Evolutionary conservation across 345 rosid genomes (phyloP), one percentile per base, ranked within the genome.

Genomic region (Hypericum androsaemum): DNA sequence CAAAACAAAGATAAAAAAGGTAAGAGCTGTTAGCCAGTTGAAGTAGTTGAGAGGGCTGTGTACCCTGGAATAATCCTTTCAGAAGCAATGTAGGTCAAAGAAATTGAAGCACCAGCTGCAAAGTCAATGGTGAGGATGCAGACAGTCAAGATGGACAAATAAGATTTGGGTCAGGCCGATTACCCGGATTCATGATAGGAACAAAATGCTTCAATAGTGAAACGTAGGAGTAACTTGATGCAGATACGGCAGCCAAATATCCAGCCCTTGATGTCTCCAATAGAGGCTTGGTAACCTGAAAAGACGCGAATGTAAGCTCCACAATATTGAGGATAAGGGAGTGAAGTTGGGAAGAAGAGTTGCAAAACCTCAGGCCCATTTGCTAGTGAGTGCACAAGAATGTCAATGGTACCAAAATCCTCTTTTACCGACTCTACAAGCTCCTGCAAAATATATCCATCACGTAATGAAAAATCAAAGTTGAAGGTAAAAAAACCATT

Each of bases 221-320:
- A 64, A 92, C 73, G 39, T 76, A 85, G 5, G 98, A 92, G 72
- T 85, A 92, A 69, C 97, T 92, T 53, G 98, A 88, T 49, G 95
- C 97, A 60, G 97, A 92, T 0, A 92, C 50, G 37, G 97, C 95
- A 8, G 97, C 95, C 32, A 92, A 88, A 61, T 92, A 88, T 44
- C 98, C 97, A 12, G 81, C 78, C 71, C 98, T 80, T 3, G 97
- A 88, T 32, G 97, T 92, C 75, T 88, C 97, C 67, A 92, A 64
- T 60, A 92, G 84, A 57, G 97, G 95, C 52, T 92, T 88, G 57
- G 62, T 83, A 15, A 92, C 98, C 97, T 92, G 64, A 39, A 15
- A 46, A 60, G 8, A 47, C 7, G 28, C 6, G 10, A 9, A 41
- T 41, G 8, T 8, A 41, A 41, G 3, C 3, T 9, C 10, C 10